Evolutionary conservation across 768 basidiomycete species (phyloP), one percentile per base, ranked within the genome.

Genomic region (Dacryopinax primogenitus): DNA sequence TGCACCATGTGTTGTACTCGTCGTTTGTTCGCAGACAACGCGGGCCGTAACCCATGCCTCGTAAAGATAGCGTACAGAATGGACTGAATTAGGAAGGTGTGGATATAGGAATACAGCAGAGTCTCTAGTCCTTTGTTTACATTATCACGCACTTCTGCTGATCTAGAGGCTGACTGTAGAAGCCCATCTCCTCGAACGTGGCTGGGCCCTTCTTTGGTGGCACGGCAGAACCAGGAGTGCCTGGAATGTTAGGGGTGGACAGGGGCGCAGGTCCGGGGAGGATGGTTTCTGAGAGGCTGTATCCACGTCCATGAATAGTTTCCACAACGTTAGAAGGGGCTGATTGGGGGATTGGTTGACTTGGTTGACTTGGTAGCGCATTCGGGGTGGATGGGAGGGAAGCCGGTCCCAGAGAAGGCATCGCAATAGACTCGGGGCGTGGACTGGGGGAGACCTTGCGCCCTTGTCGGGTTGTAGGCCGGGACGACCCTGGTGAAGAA

Each of bases 101-200:
- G 36, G 36, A 9, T 9, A 37, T 18, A 37, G 36, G 36, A 37
- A 9, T 9, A 18, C 33, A 23, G 45, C 11, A 58, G 13, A 39
- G 37, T 39, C 37, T n/a, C 12, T 39, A 33, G n/a, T 34, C 12
- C 3, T 6, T 16, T 33, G 39, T 36, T 81, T 73, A 96, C 92
- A 96, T 94, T 68, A 96, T 81, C 34, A 89, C 76, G 78, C 92
- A 95, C 0, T 90, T 86, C 75, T 92, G 86, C 3, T 89, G 83
- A 71, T 92, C 84, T 45, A 84, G 82, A 71, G 87, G 89, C 30
- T 80, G 83, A 13, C 86, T 86, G 33, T 85, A 82, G 71, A 92
- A 87, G 0, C 93, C 93, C 92, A 96, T 93, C 79, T 95, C 92
- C 23, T 86, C 88, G 76, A 96, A 94, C 45, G 92, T 93, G 71